Conservation (phyloP, 441 rosid genomes). For the Theobroma grandiflorum region DNA sequence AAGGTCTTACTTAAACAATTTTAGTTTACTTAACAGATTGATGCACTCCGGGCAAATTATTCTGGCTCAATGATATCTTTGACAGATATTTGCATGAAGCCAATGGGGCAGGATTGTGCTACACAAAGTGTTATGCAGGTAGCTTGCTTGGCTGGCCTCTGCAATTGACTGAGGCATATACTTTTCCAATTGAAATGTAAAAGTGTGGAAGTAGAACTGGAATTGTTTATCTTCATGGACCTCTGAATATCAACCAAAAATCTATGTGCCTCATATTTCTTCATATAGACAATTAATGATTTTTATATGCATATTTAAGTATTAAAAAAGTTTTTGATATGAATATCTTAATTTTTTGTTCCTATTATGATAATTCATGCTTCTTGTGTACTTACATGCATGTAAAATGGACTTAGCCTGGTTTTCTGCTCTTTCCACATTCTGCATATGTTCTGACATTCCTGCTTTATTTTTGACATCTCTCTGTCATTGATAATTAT, state of each 20-base stretch:
- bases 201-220: slow-evolving; percentile 13
- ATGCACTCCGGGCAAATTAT: slow-evolving; percentile 82
- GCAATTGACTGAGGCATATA: slow-evolving; percentile 10
- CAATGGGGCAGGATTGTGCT: slow-evolving; percentile 91
- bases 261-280: slow-evolving; percentile 13
- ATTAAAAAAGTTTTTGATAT: background rate
- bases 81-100: slow-evolving; percentile 96
- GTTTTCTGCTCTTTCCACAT: slow-evolving; percentile 6
- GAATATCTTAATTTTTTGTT: background rate
- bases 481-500: background rate
- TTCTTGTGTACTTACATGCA: background rate
- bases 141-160: slow-evolving; percentile 27
- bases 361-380: slow-evolving; percentile 15
- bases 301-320: slow-evolving; percentile 13
- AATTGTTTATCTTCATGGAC: slow-evolving; percentile 14
- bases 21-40: slow-evolving; percentile 64
- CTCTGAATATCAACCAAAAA: slow-evolving; percentile 6
- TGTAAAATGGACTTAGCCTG: background rate
- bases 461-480: slow-evolving; percentile 17
- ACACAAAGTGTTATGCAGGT: slow-evolving; percentile 98
- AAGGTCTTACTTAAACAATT: slow-evolving; percentile 16
- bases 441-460: slow-evolving; percentile 17
- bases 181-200: slow-evolving; percentile 10
- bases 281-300: slow-evolving; percentile 11
- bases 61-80: slow-evolving; percentile 86